These are phyloP conservation scores for Penicillium sclerotiorum DNA, from an alignment of 2,329 filamentous ascomycete genomes.

Conservation along the genomic window DNA sequence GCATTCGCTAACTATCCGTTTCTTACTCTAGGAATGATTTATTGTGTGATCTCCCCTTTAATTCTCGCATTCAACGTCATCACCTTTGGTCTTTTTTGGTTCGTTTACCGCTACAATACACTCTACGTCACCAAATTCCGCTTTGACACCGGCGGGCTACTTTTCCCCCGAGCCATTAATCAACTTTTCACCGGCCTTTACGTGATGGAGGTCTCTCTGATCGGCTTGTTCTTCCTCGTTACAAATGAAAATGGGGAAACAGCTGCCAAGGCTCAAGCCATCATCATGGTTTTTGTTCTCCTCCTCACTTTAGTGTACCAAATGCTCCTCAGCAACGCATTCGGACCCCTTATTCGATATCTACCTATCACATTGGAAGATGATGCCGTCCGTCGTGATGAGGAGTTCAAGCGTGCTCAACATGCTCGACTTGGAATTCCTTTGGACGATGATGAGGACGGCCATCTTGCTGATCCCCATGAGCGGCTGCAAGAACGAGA, in stretches of 20 bases:
- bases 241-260: conserved; percentile 56
- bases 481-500: conserved; percentile 46
- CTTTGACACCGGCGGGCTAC: conserved; percentile 85
- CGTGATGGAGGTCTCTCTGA: conserved; percentile 86
- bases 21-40: conserved; percentile 66
- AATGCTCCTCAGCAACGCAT: conserved; percentile 76
- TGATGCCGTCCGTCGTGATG: conserved; percentile 86
- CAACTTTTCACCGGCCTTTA: conserved; percentile 95
- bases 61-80: conserved; percentile 93
- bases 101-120: conserved; percentile 95
- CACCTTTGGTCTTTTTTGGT: conserved; percentile 88
- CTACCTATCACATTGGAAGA: conserved; percentile 95
- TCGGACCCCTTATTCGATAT: conserved; percentile 82
- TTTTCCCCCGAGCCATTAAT: conserved; percentile 92
- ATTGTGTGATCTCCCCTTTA: conserved; percentile 83
- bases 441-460: conserved; percentile 57
- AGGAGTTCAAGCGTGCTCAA: conserved; percentile 81
- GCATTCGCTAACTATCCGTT: no score
- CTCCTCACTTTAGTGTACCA: conserved; percentile 77
- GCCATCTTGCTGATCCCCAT: conserved; percentile 50
- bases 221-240: conserved; percentile 86
- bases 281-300: conserved; percentile 78
- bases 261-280: conserved; percentile 73
- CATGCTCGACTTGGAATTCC: conserved; percentile 67
- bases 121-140: conserved; percentile 90